Evolutionary conservation across 2,329 filamentous ascomycete species (phyloP), one percentile per base, ranked within the genome.

Genomic region (Alternaria sp.): DNA sequence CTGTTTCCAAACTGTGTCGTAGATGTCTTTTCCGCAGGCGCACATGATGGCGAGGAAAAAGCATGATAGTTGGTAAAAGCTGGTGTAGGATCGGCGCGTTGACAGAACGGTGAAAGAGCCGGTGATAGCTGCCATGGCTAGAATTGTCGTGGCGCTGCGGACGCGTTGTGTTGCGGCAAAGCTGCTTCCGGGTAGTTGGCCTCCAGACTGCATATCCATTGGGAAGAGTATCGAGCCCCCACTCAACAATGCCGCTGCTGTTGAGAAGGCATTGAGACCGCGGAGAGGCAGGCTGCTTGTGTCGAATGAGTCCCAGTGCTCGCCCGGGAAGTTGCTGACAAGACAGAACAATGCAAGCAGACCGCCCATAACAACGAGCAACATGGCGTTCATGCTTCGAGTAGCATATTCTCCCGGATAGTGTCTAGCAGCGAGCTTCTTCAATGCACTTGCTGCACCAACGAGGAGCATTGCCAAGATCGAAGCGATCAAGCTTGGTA

Each of bases 61-160:
- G 45, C 63, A 72, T 23, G 60, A 58, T 9, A 66, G 52, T 47
- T 71, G 67, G 25, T 62, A 59, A 54, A 60, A 61, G 19, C 61
- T 69, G 19, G 68, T 70, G 58, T 71, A 74, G 17, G 73, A 73
- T 15, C 73, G 71, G n/a, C 66, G 69, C 36, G 66, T 43, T 21
- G 52, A 62, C 10, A 70, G 59, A 5, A 61, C 62, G 1, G 67
- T 67, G 32, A 60, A 64, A 25, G 65, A 62, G 15, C 71, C 71
- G 6, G 54, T 46, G 45, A 69, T 61, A 6, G 64, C 69, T 11
- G 64, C 62, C 30, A 73, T 61, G 26, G 55, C 47, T 23, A 65
- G 12, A 8, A 71, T 49, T 32, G 52, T 54, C 36, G 66, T 50
- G 7, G 47, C 59, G 25, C 71, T 60, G 28, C 50, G 25, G 13